Percentiles rank a stretch among this genome's conserved stretches.
Conservation (phyloP, 371 early-diverging fungal genomes). For the Syncephalastrum racemosum region DNA sequence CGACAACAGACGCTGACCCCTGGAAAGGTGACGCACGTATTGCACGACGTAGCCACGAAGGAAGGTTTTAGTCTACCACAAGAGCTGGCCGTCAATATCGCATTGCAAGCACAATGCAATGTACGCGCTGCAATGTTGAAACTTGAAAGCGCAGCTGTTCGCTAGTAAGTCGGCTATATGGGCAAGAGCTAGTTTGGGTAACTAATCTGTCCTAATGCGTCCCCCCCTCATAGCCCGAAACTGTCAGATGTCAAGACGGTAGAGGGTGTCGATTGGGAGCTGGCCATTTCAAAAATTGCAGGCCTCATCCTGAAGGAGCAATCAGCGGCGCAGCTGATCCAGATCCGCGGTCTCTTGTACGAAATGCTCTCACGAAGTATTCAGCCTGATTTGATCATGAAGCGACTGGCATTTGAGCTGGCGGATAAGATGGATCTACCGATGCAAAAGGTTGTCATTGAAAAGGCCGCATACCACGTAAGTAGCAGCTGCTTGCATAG, state of each 20-base stretch:
- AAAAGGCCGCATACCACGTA: conserved; percentile 82
- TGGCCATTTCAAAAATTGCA: conserved; percentile 70
- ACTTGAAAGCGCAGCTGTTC: conserved; percentile 85
- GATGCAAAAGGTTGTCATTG: conserved; percentile 67
- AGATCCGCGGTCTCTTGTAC: conserved; percentile 80
- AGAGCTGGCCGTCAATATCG: conserved; percentile 65
- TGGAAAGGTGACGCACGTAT: conserved; percentile 56
- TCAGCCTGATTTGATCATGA: conserved; percentile 79
- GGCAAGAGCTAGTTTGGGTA: neutral
- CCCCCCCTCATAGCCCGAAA: conserved; percentile 24
- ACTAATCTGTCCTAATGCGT: too few relatives aligned
- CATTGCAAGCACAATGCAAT: conserved; percentile 79
- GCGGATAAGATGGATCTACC: conserved; percentile 60
- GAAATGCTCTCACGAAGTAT: conserved; percentile 90
- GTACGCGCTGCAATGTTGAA: conserved; percentile 87
- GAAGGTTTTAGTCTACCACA: conserved; percentile 76
- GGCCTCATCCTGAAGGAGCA: conserved; percentile 73
- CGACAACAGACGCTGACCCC: neutral
- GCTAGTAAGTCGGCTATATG: conserved; percentile 51
- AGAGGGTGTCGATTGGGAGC: conserved; percentile 90
- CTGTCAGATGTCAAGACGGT: conserved; percentile 54
- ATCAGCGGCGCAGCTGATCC: conserved; percentile 65
- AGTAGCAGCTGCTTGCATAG: conserved; percentile 8
- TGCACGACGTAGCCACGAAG: conserved; percentile 74
- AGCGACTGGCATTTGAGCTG: conserved; percentile 76